A percentile compares a stretch with the other conserved stretches of the same genome.
Evolutionary conservation across 1,284 basidiomycete genomes (phyloP).

Genomic region (Ganoderma multipileum): DNA sequence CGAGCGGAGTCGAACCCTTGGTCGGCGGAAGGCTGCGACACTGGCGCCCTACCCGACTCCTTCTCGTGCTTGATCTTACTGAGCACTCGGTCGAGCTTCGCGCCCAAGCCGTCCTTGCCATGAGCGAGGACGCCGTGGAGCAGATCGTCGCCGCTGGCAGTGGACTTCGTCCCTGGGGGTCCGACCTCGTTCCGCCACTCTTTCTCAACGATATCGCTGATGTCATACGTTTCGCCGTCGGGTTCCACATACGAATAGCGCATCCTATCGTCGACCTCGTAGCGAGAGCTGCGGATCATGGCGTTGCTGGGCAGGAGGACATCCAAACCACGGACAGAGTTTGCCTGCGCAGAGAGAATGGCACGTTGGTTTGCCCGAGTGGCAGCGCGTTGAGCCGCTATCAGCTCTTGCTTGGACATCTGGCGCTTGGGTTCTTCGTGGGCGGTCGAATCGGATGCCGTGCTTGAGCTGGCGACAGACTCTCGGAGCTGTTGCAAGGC

Average conservation of each 20-base stretch:
- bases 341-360: conserved; percentile 83
- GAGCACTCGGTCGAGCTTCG: conserved; percentile 82
- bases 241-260: conserved; percentile 92
- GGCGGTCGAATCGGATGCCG: conserved; percentile 48
- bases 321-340: conserved; percentile 87
- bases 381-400: conserved; percentile 89
- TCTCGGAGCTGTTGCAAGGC: conserved; percentile 74
- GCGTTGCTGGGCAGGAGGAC: conserved; percentile 84
- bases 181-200: conserved; percentile 68
- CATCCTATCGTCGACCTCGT: conserved; percentile 73
- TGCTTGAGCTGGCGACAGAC: conserved; percentile 57
- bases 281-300: conserved; percentile 84
- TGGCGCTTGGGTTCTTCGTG: conserved; percentile 49
- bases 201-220: conserved; percentile 90
- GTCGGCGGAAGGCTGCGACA: conserved; percentile 32
- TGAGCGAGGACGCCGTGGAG: conserved; percentile 67
- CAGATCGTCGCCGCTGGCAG: conserved; percentile 59
- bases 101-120: conserved; percentile 64
- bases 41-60: conserved; percentile 33
- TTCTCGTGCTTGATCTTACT: conserved; percentile 71
- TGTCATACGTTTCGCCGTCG: conserved; percentile 89
- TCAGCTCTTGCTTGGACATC: conserved; percentile 84
- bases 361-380: conserved; percentile 87
- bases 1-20: conserved; percentile 38
- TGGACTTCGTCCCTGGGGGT: conserved; percentile 37